Evolutionary conservation across 495 filamentous ascomycete genomes (phyloP).

Genomic region (Extremus antarcticus): DNA sequence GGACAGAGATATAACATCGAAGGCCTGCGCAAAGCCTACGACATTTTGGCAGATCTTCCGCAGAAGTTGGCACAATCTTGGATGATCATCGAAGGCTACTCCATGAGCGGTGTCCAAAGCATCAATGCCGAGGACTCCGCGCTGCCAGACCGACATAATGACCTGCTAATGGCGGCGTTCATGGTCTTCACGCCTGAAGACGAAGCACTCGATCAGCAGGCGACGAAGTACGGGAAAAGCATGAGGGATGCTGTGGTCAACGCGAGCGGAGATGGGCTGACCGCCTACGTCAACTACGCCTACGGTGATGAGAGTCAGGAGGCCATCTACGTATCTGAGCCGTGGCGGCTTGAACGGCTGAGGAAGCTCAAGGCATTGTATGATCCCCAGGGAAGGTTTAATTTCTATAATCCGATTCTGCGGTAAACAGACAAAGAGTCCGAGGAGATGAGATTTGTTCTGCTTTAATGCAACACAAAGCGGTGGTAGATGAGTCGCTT

Average conservation of each 20-base stretch:
- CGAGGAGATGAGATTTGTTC: not conserved
- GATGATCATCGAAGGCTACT: constrained; percentile 35
- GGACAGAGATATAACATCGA: not conserved
- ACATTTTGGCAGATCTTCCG: not conserved
- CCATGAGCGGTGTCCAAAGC: constrained; percentile 25
- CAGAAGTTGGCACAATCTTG: not conserved
- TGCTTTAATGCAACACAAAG: not conserved
- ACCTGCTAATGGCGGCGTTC: not conserved
- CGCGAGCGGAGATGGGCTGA: constrained; percentile 1
- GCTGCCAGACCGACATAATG: not conserved
- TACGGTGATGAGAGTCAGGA: constrained; percentile 32
- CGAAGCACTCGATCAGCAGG: not conserved
- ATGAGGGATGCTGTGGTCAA: not conserved
- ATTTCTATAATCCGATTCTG: constrained; percentile 1
- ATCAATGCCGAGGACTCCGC: constrained; percentile 26
- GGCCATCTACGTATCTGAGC: constrained; percentile 39
- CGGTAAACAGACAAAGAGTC: not conserved
- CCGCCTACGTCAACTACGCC: constrained; percentile 42
- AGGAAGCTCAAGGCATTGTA: constrained; percentile 32
- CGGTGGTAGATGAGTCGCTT: not conserved
- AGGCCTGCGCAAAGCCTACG: not conserved
- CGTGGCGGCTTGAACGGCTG: constrained; percentile 35
- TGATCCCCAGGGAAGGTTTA: constrained; percentile 28
- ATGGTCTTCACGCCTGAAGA: not conserved
- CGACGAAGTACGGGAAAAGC: not conserved